Evolutionary conservation across 1,284 basidiomycete species (phyloP).

Genomic region (Ceratobasidium sp.): DNA sequence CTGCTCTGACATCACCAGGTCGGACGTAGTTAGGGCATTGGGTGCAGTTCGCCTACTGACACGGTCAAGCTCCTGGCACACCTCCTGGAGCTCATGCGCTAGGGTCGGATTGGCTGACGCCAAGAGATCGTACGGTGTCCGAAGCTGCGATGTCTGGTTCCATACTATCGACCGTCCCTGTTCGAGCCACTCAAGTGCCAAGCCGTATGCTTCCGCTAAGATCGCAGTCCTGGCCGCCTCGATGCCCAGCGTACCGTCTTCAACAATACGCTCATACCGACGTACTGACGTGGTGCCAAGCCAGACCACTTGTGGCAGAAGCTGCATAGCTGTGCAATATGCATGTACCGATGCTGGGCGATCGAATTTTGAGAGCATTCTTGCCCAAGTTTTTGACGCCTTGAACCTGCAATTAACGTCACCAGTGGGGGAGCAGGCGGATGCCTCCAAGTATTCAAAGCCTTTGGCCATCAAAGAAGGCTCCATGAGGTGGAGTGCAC

Average conservation of each 20-base stretch:
- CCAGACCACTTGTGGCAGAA: neutral
- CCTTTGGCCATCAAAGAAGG: no score
- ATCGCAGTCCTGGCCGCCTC: neutral
- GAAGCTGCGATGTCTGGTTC: neutral
- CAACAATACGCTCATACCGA: neutral
- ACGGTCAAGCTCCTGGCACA: neutral
- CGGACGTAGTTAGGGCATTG: neutral
- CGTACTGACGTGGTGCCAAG: neutral
- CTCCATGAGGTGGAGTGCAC: no score
- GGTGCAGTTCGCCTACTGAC: neutral
- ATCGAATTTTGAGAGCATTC: neutral
- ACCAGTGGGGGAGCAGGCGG: no score
- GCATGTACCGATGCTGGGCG: neutral
- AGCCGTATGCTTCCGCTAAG: neutral
- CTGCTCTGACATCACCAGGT: neutral
- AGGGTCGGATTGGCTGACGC: neutral
- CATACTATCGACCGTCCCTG: neutral
- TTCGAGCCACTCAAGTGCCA: slow-evolving; percentile 22
- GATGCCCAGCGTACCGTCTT: neutral
- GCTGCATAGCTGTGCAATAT: neutral
- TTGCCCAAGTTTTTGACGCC: slow-evolving; percentile 2
- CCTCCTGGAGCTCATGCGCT: neutral
- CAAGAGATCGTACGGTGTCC: neutral
- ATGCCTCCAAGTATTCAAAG: no score
- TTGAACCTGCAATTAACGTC: neutral